phyloP scores from a whole-genome alignment of 495 filamentous ascomycete genomes.

The Penicillium simplicissimum region DNA sequence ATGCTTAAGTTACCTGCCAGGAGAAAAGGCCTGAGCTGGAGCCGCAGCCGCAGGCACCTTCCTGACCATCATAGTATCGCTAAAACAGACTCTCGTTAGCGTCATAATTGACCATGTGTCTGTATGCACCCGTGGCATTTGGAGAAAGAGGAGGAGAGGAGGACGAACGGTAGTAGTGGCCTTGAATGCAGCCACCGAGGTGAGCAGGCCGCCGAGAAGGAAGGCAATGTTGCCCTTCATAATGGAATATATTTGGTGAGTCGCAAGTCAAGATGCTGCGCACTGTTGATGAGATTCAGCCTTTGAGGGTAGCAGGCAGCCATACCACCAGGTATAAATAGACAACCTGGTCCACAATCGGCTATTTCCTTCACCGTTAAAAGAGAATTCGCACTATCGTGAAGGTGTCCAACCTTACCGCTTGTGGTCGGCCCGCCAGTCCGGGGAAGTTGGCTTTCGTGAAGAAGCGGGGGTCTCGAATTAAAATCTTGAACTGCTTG shows the following conservation, averaged over 20 bases:
- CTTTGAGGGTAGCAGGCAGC: not conserved
- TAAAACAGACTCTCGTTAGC: not conserved
- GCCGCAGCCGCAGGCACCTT: constrained; percentile 5
- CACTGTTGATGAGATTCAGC: not conserved
- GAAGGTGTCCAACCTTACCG: not conserved
- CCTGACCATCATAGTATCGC: constrained; percentile 4
- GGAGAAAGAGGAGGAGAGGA: too few species aligned
- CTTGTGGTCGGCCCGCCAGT: not conserved
- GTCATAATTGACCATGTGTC: not conserved
- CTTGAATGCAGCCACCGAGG: constrained; percentile 1
- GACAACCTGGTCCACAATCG: not conserved
- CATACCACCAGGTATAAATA: not conserved
- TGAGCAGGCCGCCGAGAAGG: not conserved
- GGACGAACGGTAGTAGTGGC: constrained; percentile 2
- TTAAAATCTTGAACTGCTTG: not conserved
- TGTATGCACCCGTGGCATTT: too few species aligned
- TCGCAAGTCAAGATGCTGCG: not conserved
- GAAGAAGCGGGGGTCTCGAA: not conserved
- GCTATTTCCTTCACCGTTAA: not conserved
- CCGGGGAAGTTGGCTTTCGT: not conserved
- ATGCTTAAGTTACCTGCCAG: constrained; percentile 5
- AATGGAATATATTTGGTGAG: not conserved
- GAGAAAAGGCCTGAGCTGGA: constrained; percentile 1
- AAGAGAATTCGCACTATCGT: not conserved
- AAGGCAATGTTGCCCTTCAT: not conserved